Evolutionary conservation across 2,329 filamentous ascomycete genomes (phyloP).

Genomic region (Dothideomycetes sp.): DNA sequence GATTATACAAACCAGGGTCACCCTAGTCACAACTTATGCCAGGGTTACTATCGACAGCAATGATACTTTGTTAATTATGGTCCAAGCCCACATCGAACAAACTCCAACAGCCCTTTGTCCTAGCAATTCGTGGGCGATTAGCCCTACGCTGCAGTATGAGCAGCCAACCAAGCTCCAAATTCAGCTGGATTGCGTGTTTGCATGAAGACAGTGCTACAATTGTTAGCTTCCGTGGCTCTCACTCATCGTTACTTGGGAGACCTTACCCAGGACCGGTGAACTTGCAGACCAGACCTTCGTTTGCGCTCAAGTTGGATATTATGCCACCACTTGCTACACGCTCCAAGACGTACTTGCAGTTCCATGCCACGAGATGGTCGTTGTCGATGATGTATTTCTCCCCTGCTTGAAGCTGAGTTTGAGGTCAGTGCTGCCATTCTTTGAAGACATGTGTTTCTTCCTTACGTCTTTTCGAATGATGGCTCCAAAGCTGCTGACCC

Average conservation of each 20-base stretch:
- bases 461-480: constrained; percentile 89
- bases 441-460: constrained; percentile 17
- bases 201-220: constrained; percentile 81
- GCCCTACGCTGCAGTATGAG: no score
- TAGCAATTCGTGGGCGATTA: no score
- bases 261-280: constrained; percentile 53
- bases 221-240: constrained; percentile 16
- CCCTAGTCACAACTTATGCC: no score
- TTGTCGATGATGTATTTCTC: constrained; percentile 79
- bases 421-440: neutral
- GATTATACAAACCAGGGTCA: no score
- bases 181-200: constrained; percentile 78
- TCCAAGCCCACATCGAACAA: no score
- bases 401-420: constrained; percentile 45
- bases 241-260: neutral
- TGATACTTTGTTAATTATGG: no score
- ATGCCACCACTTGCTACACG: constrained; percentile 84
- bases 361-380: constrained; percentile 84
- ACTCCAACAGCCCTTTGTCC: no score
- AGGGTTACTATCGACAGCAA: no score
- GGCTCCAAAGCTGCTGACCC: constrained; percentile 88
- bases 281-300: constrained; percentile 87
- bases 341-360: constrained; percentile 86
- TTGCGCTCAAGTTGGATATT: constrained; percentile 73
- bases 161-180: constrained; percentile 46